Evolutionary conservation across 345 rosid species (phyloP).

Genomic region (Trapa incisa): DNA sequence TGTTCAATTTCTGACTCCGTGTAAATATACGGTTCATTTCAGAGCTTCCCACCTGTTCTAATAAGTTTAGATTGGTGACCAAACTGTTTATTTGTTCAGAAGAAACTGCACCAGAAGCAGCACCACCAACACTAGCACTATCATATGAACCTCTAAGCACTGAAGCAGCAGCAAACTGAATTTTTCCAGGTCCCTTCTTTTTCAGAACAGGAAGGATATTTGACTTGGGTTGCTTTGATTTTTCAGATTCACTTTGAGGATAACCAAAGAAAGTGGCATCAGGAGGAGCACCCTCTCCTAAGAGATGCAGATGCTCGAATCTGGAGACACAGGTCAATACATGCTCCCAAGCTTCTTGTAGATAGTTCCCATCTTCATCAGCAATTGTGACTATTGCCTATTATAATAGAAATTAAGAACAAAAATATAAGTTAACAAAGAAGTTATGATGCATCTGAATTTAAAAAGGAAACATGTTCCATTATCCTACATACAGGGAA

Average conservation of each 20-base stretch:
- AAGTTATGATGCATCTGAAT: neutral
- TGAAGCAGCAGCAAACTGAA: constrained; percentile 76
- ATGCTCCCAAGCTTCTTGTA: constrained; percentile 99
- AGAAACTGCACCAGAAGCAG: constrained; percentile 61
- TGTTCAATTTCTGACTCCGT: constrained; percentile 85
- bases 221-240: constrained; percentile 67
- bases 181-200: constrained; percentile 80
- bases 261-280: constrained; percentile 94
- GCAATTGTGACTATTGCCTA: constrained; percentile 91
- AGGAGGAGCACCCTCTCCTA: constrained; percentile 99
- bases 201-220: constrained; percentile 63
- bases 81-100: constrained; percentile 86
- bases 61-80: constrained; percentile 84
- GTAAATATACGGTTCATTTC: constrained; percentile 95
- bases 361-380: constrained; percentile 97
- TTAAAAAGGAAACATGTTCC: neutral
- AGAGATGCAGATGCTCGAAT: constrained; percentile 94
- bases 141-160: constrained; percentile 96
- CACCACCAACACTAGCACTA: constrained; percentile 78
- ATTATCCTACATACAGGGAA: neutral
- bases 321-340: constrained; percentile 98
- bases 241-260: constrained; percentile 76
- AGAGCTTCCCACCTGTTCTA: constrained; percentile 93
- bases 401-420: constrained; percentile 12
- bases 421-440: constrained; percentile 6